Evolutionary conservation across 23 red algal species (phyloP), one percentile per base, ranked within the genome.

Genomic region (Gracilaria domingensis): DNA sequence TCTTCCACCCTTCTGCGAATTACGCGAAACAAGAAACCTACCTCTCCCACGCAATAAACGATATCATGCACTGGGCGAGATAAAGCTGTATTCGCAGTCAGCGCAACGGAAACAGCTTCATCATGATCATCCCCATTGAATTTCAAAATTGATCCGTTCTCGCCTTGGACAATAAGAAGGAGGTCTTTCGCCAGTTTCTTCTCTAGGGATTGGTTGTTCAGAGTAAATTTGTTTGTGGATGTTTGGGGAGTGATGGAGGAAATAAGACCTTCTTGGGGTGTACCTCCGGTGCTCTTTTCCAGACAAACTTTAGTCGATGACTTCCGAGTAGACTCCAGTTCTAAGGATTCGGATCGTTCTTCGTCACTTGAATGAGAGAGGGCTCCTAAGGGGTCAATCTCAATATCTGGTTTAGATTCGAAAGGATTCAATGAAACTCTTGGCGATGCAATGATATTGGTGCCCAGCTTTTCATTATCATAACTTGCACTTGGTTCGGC

Each of bases 1-100:
- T 53, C 66, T 25, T 86, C 72, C 26, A 88, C 79, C n/a, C 77
- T 58, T 26, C 67, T 44, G 14, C 40, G 70, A 74, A 94, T 94
- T 29, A 87, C 57, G 45, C 82, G 81, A 76, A 88, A 94, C 35
- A 94, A 72, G 42, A 94, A 94, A 9, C 92, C 92, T 36, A 94
- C 26, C n/a, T 94, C 92, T n/a, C 56, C 82, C n/a, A 87, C 77
- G 50, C 77, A 88, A 35, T 72, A 47, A 34, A 94, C 58, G 1
- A 94, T 36, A 74, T 94, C 82, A 30, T 20, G 39, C 7, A 80
- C 61, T 42, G 92, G 89, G 12, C 44, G 49, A 16, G 78, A 70
- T 29, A 83, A 7, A 56, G 21, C 38, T 47, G 34, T 84, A 35
- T 79, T 64, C 30, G 13, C 24, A 23, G 89, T 79, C 45, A 92